Evolutionary conservation across 768 basidiomycete genomes (phyloP), one percentile per base, ranked within the genome.

Genomic region (Mycena amicta): DNA sequence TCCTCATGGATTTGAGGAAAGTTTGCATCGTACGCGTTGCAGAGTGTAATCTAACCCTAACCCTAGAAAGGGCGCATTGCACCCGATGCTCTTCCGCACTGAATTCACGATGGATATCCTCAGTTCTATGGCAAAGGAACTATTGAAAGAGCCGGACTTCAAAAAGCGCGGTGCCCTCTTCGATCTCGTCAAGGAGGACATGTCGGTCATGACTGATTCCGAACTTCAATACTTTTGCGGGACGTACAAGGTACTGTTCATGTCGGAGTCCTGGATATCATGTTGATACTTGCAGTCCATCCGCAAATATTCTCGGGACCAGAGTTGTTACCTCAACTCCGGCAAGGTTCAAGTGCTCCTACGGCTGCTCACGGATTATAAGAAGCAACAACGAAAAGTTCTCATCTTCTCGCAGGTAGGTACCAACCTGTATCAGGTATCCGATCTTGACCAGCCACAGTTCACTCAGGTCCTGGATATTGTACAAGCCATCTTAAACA

Each of bases 141-240:
- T 97, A 52, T 73, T 98, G 70, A 93, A 93, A 71, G 96, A 98
- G 70, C 87, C 91, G 3, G 93, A 96, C 67, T 98, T 94, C 74
- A 90, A 86, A 74, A 90, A 87, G 71, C 85, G 90, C 16, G 87
- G 87, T 1, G 89, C 90, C 6, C 70, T 91, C 43, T 92, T 86
- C 66, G 85, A 95, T 29, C 84, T 87, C 60, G 93, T 99, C 51
- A 92, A 93, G 69, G 97, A 99, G 72, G 97, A 99, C 72, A 93
- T 99, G 91, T 85, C 91, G 65, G 89, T 97, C 20, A 98, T 98
- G 96, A 96, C 94, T 43, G 97, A 99, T 73, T 89, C 94, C 6
- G 97, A 98, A 74, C 78, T 99, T 31, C 93, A 97, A 67, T 74
- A 84, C 40, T 96, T 95, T 70, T 91, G 90, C 67, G 81, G 83